Evolutionary conservation across 2,329 filamentous ascomycete species (phyloP).

Genomic region (Pseudocercospora pini-densiflorae): DNA sequence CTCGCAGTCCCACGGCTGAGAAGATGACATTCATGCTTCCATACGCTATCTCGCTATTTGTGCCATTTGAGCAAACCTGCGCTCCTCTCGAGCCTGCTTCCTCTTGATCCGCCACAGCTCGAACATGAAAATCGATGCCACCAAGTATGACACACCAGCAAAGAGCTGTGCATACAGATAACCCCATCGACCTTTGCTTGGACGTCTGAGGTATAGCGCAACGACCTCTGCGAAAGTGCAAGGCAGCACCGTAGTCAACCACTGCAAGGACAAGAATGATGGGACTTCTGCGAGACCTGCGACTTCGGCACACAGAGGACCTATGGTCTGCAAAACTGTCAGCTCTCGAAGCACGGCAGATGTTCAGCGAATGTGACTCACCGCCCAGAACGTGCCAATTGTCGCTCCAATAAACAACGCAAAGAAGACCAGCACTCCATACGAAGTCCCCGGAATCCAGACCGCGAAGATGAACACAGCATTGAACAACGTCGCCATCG

Average conservation of each 20-base stretch:
- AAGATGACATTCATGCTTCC: background rate
- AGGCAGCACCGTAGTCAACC: conserved; percentile 44
- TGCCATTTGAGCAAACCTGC: background rate
- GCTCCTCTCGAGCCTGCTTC: conserved; percentile 1
- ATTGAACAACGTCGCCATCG: conserved; percentile 46
- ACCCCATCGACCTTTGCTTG: conserved; percentile 26
- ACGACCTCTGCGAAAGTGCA: conserved; percentile 48
- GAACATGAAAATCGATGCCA: conserved; percentile 42
- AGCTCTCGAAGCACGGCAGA: background rate
- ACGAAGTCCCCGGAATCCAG: conserved; percentile 53
- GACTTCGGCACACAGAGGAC: conserved; percentile 47
- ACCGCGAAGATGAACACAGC: conserved; percentile 47
- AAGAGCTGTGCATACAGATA: conserved; percentile 49
- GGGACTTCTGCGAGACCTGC: conserved; percentile 47
- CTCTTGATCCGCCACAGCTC: conserved; percentile 35
- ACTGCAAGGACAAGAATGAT: conserved; percentile 46
- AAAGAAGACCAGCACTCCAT: conserved; percentile 50
- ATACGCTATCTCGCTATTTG: background rate
- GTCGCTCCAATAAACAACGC: conserved; percentile 50
- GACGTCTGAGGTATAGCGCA: conserved; percentile 45
- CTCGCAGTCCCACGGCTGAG: background rate
- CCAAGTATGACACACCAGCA: conserved; percentile 42
- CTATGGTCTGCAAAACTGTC: conserved; percentile 40
- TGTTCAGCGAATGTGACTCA: conserved; percentile 22
- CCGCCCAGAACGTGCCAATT: conserved; percentile 56